phyloP scores from a whole-genome alignment of 495 filamentous ascomycete species.

The Hypomontagnella submonticulosa region DNA sequence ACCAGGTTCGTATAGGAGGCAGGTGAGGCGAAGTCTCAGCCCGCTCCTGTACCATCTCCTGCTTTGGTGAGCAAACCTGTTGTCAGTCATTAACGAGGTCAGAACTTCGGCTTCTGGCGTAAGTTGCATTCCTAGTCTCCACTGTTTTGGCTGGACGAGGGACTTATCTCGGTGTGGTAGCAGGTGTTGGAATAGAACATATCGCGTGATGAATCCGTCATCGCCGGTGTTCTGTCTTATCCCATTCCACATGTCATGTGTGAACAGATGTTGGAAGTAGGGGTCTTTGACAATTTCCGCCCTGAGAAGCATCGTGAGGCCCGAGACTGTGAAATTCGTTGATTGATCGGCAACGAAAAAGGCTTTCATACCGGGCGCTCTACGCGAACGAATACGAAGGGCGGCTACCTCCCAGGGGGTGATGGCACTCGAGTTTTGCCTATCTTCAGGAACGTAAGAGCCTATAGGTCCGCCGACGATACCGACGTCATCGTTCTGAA shows the following conservation, averaged over 20 bases:
- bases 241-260: slow-evolving; percentile 24
- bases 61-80: slow-evolving; percentile 23
- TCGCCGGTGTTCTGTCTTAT: slow-evolving; percentile 32
- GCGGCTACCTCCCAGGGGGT: slow-evolving; percentile 38
- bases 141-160: not conserved
- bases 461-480: slow-evolving; percentile 38
- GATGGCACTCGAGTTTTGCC: slow-evolving; percentile 24
- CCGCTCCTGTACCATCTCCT: slow-evolving; percentile 39
- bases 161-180: not conserved
- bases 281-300: slow-evolving; percentile 26
- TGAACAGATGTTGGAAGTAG: slow-evolving; percentile 38
- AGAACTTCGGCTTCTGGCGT: slow-evolving; percentile 26
- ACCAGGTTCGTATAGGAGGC: slow-evolving; percentile 38
- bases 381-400: slow-evolving; percentile 31
- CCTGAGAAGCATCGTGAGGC: slow-evolving; percentile 40
- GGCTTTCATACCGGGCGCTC: slow-evolving; percentile 23
- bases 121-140: slow-evolving; percentile 43
- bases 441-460: slow-evolving; percentile 27
- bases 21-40: slow-evolving; percentile 32
- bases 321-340: slow-evolving; percentile 41
- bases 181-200: slow-evolving; percentile 40
- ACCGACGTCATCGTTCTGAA: slow-evolving; percentile 25
- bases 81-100: slow-evolving; percentile 25
- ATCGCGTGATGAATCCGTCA: slow-evolving; percentile 40
- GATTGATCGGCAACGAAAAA: slow-evolving; percentile 37